Evolutionary conservation across 179 eudicot species (phyloP), one percentile per base, ranked within the genome.

Genomic region (Gypsophila paniculata): DNA sequence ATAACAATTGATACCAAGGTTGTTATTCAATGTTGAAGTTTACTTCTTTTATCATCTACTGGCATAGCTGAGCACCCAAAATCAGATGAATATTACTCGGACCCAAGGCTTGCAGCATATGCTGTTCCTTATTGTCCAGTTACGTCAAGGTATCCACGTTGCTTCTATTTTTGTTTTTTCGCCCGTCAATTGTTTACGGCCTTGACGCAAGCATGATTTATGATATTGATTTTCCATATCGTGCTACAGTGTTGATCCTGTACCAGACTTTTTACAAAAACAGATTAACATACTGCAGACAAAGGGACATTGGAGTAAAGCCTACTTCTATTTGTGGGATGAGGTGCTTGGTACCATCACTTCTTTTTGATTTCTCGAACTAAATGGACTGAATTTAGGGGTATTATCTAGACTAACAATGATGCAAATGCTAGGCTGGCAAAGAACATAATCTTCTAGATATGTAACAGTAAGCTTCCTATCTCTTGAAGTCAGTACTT

Each of bases 271-370:
- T 82, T 73, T 94, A 86, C 94, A 86, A 79, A 85, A 76, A 73
- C 92, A 89, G 82, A 83, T 94, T 65, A 90, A 87, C 82, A 83
- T 90, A 70, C 77, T 94, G 77, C 85, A 84, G 81, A 77, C 86
- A 57, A 94, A 88, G 81, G 75, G 69, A 69, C 97, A 94, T 75
- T 94, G 99, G 99, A 88, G 82, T 64, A 94, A 94, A 81, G 97
- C 96, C 29, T 94, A 94, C 83, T 94, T 94, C 80, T 94, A 94
- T 76, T 72, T 94, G 76, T 94, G 99, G 99, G 99, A 94, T 83
- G 99, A 94, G 99, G 99, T 94, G 85, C 69, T 59, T 18, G 99
- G 95, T 94, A 84, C 65, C 52, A 19, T 65, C 58, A 18, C 39
- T 23, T 44, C 29, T 62, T 44, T 34, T 46, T 63, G 17, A 42